These are phyloP conservation scores for Cynara cardunculus DNA, from an alignment of 129 eudicot genomes.

Conservation along the genomic window DNA sequence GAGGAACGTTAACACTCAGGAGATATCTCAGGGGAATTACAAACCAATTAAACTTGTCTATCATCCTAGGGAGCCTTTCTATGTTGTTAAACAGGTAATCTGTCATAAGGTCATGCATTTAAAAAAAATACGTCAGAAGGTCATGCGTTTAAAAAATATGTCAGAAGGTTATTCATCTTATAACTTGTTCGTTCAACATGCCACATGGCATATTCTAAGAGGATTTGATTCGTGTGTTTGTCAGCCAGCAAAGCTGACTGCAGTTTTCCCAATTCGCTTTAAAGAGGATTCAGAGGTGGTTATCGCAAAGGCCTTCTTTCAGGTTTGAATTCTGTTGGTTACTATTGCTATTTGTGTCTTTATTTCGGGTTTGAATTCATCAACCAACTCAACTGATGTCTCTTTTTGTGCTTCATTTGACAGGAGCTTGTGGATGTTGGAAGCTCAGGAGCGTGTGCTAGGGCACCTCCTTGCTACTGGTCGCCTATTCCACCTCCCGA, in stretches of 20 bases:
- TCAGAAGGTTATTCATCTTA: not conserved
- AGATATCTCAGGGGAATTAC: conserved; percentile 46
- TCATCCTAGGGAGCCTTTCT: conserved; percentile 89
- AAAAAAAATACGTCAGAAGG: not conserved
- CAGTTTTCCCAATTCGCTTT: conserved; percentile 82
- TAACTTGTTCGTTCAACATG: not conserved
- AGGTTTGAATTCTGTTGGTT: conserved; percentile 40
- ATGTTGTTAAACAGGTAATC: conserved; percentile 75
- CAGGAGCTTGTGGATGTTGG: conserved; percentile 91
- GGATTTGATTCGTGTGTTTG: conserved; percentile 14
- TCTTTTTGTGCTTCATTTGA: not conserved
- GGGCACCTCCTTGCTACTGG: conserved; percentile 92
- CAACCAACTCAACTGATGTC: not conserved
- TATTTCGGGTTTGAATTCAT: not conserved
- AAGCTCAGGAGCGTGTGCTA: conserved; percentile 54
- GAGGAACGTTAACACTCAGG: conserved; percentile 44
- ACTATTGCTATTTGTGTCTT: not conserved
- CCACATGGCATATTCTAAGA: not conserved
- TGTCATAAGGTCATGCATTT: not conserved
- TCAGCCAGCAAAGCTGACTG: conserved; percentile 66
- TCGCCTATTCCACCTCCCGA: conserved; percentile 96
- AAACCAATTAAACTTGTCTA: conserved; percentile 81
- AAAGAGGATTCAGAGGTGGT: conserved; percentile 80
- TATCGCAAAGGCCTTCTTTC: conserved; percentile 89
- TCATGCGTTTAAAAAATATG: not conserved